Percentiles rank a stretch among this genome's conserved stretches.
These are phyloP conservation scores for Entelexis sorbosivorans DNA, from an alignment of 1,139 yeast species.

Conservation along the genomic window DNA sequence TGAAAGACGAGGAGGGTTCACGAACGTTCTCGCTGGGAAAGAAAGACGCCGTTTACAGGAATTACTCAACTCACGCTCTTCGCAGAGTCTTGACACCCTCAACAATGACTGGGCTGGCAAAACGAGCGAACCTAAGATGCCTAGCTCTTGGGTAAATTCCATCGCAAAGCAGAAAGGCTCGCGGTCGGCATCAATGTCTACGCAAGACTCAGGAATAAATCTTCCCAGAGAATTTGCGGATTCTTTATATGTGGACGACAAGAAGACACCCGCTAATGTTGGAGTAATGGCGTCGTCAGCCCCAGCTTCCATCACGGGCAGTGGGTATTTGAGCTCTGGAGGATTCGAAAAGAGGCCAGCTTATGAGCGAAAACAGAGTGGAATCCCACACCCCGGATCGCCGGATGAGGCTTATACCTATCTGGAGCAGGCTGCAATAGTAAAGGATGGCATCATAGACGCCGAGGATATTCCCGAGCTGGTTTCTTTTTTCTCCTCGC, in stretches of 20 bases:
- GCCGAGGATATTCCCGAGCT: slow-evolving; percentile 57
- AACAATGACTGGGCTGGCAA: background rate
- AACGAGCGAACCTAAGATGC: background rate
- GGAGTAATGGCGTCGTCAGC: background rate
- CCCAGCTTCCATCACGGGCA: background rate
- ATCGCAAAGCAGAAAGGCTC: background rate
- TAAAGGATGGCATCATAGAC: slow-evolving; percentile 50
- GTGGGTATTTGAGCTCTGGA: background rate
- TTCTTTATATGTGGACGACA: background rate
- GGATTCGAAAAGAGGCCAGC: background rate
- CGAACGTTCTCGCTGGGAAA: slow-evolving; percentile 39
- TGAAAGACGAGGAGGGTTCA: slow-evolving; percentile 46
- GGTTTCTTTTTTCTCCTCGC: slow-evolving; percentile 55
- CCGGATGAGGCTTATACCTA: background rate
- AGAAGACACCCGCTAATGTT: background rate
- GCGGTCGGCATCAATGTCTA: background rate
- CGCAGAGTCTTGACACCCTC: background rate
- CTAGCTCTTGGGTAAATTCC: background rate
- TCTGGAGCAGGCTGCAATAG: slow-evolving; percentile 43
- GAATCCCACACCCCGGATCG: too few relatives aligned
- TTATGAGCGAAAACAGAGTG: background rate
- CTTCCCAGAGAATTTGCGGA: background rate
- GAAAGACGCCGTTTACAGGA: slow-evolving; percentile 13
- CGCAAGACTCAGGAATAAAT: background rate
- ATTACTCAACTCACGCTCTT: background rate